Evolutionary conservation across 305 asterid species (phyloP).

Genomic region (Fraxinus floribunda): DNA sequence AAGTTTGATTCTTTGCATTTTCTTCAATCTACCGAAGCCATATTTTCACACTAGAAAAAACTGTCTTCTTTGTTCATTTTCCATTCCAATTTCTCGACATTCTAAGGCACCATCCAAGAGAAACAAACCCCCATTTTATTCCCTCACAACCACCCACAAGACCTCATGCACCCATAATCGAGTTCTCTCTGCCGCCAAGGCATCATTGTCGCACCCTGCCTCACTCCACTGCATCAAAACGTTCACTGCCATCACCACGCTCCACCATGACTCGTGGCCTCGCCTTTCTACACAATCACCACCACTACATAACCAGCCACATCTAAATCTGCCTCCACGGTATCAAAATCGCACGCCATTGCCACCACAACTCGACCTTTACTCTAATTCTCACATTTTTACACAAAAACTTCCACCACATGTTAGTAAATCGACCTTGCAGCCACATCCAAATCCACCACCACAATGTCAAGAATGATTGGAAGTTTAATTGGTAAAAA

Average conservation of each 20-base stretch:
- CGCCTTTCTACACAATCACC: neutral
- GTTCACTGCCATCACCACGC: neutral
- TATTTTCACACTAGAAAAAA: neutral
- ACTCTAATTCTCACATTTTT: neutral
- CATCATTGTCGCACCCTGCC: neutral
- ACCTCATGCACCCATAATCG: neutral
- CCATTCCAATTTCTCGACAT: neutral
- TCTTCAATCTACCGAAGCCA: slow-evolving; percentile 14
- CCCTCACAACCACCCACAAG: slow-evolving; percentile 18
- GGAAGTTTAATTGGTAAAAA: too few species aligned
- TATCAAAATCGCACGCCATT: neutral
- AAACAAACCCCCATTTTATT: slow-evolving; percentile 40
- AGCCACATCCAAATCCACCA: slow-evolving; percentile 1
- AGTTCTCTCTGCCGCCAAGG: neutral
- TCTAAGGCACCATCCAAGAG: slow-evolving; percentile 28
- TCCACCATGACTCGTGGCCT: neutral
- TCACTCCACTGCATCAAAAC: neutral
- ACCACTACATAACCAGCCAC: neutral
- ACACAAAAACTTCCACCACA: neutral
- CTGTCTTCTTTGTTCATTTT: neutral
- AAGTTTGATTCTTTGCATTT: slow-evolving; percentile 35
- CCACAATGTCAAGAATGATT: neutral
- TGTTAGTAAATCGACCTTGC: neutral
- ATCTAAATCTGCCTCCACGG: too few species aligned
- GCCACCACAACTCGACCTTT: neutral